Evolutionary conservation across 371 early-diverging fungal genomes (phyloP).

Genomic region (Mucor irregularis): DNA sequence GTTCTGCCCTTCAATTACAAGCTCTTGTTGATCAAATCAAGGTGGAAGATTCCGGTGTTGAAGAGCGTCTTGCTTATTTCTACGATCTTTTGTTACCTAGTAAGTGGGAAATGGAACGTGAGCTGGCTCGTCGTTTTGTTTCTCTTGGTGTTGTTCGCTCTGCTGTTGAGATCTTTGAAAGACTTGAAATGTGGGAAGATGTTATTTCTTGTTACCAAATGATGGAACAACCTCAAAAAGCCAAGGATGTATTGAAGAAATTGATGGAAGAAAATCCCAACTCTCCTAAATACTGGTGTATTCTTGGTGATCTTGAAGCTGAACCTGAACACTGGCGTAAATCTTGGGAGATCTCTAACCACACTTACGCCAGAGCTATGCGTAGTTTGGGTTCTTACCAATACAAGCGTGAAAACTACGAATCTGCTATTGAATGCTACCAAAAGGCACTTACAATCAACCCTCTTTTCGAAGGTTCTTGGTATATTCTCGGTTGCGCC

Average conservation of each 20-base stretch:
- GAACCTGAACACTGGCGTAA: constrained; percentile 80
- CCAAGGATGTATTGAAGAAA: constrained; percentile 70
- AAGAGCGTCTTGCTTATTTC: constrained; percentile 82
- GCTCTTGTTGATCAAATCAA: constrained; percentile 91
- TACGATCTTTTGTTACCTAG: constrained; percentile 80
- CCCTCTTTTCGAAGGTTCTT: constrained; percentile 91
- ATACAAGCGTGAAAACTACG: constrained; percentile 63
- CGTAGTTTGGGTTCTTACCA: constrained; percentile 85
- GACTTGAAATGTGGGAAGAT: constrained; percentile 94
- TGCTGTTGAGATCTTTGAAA: constrained; percentile 90
- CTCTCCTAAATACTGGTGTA: constrained; percentile 83
- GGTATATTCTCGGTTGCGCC: constrained; percentile 96
- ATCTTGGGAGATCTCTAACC: constrained; percentile 87
- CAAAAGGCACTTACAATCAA: constrained; percentile 86
- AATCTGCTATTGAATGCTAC: constrained; percentile 60
- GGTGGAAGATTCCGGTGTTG: constrained; percentile 71
- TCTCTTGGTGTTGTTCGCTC: constrained; percentile 85
- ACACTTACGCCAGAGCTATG: constrained; percentile 89
- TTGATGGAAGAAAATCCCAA: constrained; percentile 68
- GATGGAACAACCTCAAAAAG: constrained; percentile 81
- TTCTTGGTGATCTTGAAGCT: constrained; percentile 84
- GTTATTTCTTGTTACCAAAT: constrained; percentile 82
- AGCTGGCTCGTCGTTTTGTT: constrained; percentile 83
- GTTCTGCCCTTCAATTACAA: constrained; percentile 90
- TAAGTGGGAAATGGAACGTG: constrained; percentile 94